Percentiles rank a stretch among this genome's conserved stretches.
phyloP scores from a whole-genome alignment of 2,329 filamentous ascomycete genomes.

The Colletotrichum tabaci region DNA sequence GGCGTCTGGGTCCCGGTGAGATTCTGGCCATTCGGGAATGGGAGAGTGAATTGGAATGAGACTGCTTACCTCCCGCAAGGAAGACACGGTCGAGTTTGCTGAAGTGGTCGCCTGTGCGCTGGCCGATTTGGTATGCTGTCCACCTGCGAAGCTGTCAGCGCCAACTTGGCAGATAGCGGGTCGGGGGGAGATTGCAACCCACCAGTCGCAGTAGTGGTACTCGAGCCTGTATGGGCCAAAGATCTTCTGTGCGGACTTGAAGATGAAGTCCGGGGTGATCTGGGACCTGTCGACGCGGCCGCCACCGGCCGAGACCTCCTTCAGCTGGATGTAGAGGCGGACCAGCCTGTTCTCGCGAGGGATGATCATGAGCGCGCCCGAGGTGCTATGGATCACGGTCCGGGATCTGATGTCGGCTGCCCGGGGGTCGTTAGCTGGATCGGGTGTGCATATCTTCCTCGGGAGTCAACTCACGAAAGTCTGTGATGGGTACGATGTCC shows the following conservation, averaged over 20 bases:
- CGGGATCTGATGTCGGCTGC: slow-evolving; percentile 67
- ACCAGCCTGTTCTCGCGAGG: slow-evolving; percentile 75
- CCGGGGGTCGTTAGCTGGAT: background rate
- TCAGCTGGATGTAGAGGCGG: slow-evolving; percentile 75
- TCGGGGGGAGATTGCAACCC: background rate
- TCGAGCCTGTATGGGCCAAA: slow-evolving; percentile 76
- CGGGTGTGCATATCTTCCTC: too few relatives aligned
- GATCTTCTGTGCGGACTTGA: slow-evolving; percentile 73
- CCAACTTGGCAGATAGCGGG: too few relatives aligned
- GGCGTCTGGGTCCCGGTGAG: slow-evolving; percentile 62
- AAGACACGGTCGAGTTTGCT: slow-evolving; percentile 73
- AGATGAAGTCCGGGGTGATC: slow-evolving; percentile 74
- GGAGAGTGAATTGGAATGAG: background rate
- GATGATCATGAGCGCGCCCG: slow-evolving; percentile 75
- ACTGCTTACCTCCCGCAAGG: slow-evolving; percentile 66
- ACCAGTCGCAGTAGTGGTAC: slow-evolving; percentile 75
- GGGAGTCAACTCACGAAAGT: slow-evolving; percentile 59
- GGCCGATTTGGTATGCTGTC: slow-evolving; percentile 78
- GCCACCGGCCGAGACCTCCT: slow-evolving; percentile 50
- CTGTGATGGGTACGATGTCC: slow-evolving; percentile 54
- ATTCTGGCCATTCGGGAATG: too few relatives aligned
- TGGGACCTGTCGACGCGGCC: slow-evolving; percentile 68
- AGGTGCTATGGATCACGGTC: slow-evolving; percentile 70
- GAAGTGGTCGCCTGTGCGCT: slow-evolving; percentile 73
- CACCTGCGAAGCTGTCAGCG: slow-evolving; percentile 52